These are phyloP conservation scores for Fusarium tanahbumbuense DNA, from an alignment of 2,329 filamentous ascomycete species.

Conservation along the genomic window DNA sequence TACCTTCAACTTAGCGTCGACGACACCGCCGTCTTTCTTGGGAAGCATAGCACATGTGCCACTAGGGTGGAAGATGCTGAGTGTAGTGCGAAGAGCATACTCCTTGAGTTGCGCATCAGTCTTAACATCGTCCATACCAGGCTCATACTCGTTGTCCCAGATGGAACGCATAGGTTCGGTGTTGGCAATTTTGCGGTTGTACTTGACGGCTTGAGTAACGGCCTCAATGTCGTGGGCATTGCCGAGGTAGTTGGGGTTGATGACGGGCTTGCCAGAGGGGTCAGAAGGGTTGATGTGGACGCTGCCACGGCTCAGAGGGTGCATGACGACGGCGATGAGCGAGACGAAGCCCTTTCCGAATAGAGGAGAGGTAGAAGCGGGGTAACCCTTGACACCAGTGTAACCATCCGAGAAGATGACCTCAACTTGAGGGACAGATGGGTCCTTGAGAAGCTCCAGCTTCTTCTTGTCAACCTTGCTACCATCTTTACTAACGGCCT, in stretches of 20 bases:
- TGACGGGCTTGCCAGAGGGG: conserved; percentile 35
- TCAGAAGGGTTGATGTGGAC: conserved; percentile 38
- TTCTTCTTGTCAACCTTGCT: conserved; percentile 54
- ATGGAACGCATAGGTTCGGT: conserved; percentile 49
- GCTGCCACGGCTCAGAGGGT: conserved; percentile 61
- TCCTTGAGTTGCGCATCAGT: conserved; percentile 32
- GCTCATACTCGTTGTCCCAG: conserved; percentile 52
- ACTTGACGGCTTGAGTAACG: conserved; percentile 49
- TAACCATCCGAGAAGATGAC: conserved; percentile 49
- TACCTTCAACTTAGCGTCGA: conserved; percentile 57
- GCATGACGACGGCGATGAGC: conserved; percentile 68
- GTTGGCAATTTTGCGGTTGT: conserved; percentile 47
- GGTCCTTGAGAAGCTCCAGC: conserved; percentile 52
- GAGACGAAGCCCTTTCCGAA: conserved; percentile 53
- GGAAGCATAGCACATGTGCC: conserved; percentile 62
- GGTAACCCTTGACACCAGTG: conserved; percentile 47
- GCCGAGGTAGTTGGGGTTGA: conserved; percentile 43
- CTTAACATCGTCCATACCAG: conserved; percentile 34
- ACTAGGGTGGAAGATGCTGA: conserved; percentile 52
- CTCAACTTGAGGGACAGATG: conserved; percentile 44
- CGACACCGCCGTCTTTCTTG: conserved; percentile 58
- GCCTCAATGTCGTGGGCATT: conserved; percentile 49
- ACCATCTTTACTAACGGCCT: conserved; percentile 45
- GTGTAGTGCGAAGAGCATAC: conserved; percentile 34
- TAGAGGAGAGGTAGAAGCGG: conserved; percentile 41